These are phyloP conservation scores for Lactarius tabidus DNA, from an alignment of 768 basidiomycete genomes.

Conservation along the genomic window DNA sequence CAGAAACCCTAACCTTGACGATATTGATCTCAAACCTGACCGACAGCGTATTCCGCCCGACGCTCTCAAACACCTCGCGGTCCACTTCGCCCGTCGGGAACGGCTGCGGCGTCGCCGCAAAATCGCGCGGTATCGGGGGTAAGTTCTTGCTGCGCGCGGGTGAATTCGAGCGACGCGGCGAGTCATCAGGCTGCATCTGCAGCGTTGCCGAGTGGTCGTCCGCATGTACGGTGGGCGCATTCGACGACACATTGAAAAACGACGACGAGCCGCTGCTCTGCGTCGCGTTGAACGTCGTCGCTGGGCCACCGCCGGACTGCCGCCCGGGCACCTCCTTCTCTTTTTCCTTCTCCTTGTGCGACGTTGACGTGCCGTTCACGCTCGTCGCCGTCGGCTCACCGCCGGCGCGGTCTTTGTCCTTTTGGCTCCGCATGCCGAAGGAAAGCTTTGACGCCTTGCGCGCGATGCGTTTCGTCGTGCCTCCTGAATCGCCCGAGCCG, in stretches of 20 bases:
- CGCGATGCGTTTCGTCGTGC: conserved; percentile 50
- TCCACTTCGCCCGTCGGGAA: conserved; percentile 66
- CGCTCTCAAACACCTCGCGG: conserved; percentile 63
- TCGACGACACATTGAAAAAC: conserved; percentile 76
- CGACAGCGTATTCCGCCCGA: conserved; percentile 73
- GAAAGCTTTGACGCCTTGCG: conserved; percentile 79
- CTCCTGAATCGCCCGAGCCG: conserved; percentile 50
- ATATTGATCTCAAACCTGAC: conserved; percentile 97
- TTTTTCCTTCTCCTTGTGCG: conserved; percentile 27
- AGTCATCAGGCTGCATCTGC: conserved; percentile 21
- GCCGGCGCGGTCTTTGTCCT: conserved; percentile 34
- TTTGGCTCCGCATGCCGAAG: conserved; percentile 60
- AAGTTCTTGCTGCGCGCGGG: conserved; percentile 60
- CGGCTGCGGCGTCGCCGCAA: conserved; percentile 38
- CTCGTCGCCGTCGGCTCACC: conserved; percentile 24
- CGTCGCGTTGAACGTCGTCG: conserved; percentile 46
- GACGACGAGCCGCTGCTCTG: conserved; percentile 77
- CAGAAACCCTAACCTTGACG: conserved; percentile 64
- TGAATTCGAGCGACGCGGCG: conserved; percentile 39
- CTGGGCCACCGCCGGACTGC: conserved; percentile 39
- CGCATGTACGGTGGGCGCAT: conserved; percentile 39
- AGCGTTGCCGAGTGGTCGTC: conserved; percentile 35
- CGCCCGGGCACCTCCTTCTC: conserved; percentile 46
- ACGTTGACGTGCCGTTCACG: conserved; percentile 17
- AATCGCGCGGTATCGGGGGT: conserved; percentile 80